Evolutionary conservation across 2,329 filamentous ascomycete species (phyloP).

Genomic region (Aureobasidium sp.): DNA sequence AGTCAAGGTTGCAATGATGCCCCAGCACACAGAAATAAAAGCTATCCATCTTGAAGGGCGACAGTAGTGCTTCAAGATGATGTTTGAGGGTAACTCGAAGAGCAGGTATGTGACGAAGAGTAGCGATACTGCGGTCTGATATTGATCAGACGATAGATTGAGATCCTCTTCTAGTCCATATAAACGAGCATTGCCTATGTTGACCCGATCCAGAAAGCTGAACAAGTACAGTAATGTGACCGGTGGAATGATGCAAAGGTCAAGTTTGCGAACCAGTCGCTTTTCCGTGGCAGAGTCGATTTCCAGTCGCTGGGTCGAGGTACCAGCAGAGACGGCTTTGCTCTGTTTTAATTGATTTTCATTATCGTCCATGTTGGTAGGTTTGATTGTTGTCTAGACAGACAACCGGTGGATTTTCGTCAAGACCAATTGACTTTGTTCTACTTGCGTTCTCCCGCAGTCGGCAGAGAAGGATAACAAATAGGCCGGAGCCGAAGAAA

Average conservation of each 20-base stretch:
- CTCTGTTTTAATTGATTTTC: background rate
- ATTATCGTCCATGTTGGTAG: background rate
- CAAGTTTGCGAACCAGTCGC: slow-evolving; percentile 55
- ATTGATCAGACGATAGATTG: slow-evolving; percentile 53
- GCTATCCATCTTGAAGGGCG: slow-evolving; percentile 39
- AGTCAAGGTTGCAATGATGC: slow-evolving; percentile 57
- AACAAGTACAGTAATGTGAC: slow-evolving; percentile 64
- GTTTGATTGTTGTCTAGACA: background rate
- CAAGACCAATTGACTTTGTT: slow-evolving; percentile 3
- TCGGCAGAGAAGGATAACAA: background rate
- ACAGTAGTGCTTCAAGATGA: slow-evolving; percentile 37
- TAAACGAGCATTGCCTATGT: slow-evolving; percentile 53
- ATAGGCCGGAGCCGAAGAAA: background rate
- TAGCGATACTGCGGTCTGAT: slow-evolving; percentile 46
- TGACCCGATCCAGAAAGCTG: slow-evolving; percentile 58
- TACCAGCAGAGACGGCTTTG: background rate
- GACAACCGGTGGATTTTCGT: background rate
- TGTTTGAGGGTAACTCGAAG: slow-evolving; percentile 37
- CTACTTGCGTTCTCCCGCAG: background rate
- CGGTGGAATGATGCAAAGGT: slow-evolving; percentile 55
- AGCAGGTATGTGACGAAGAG: slow-evolving; percentile 39
- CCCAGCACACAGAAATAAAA: slow-evolving; percentile 52
- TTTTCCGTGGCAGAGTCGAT: slow-evolving; percentile 6
- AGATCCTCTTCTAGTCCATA: slow-evolving; percentile 57
- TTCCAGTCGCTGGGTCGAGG: background rate